Percentiles rank a stretch among this genome's conserved stretches.
These are phyloP conservation scores for Penicillium sp. DNA, from an alignment of 2,329 filamentous ascomycete genomes.

Conservation along the genomic window DNA sequence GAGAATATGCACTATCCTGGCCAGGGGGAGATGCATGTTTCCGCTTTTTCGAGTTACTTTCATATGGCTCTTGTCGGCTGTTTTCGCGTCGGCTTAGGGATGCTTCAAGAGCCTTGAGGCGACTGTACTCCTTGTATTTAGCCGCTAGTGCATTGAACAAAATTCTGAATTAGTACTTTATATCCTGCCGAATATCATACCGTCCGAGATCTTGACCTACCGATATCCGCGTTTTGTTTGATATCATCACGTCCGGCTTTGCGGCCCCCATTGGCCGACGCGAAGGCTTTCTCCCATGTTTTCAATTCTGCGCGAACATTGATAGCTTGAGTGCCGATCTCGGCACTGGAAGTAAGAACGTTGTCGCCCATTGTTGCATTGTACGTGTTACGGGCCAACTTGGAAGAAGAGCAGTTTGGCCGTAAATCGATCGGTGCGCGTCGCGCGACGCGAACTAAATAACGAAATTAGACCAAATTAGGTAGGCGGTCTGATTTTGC, in stretches of 20 bases:
- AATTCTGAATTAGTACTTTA: background rate
- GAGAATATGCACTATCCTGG: conserved; percentile 12
- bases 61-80: conserved; percentile 15
- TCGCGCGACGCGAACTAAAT: conserved; percentile 29
- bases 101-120: conserved; percentile 39
- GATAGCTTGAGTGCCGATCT: conserved; percentile 28
- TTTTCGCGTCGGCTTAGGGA: conserved; percentile 20
- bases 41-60: conserved; percentile 30
- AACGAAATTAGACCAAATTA: conserved; percentile 8
- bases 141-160: conserved; percentile 28
- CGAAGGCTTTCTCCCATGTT: conserved; percentile 48
- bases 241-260: conserved; percentile 49
- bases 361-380: conserved; percentile 31
- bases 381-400: background rate
- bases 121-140: conserved; percentile 50
- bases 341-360: conserved; percentile 21
- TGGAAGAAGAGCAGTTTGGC: conserved; percentile 1
- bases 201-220: conserved; percentile 25
- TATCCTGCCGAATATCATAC: background rate
- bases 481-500: background rate
- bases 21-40: conserved; percentile 32
- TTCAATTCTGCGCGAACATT: conserved; percentile 46
- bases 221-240: conserved; percentile 45
- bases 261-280: conserved; percentile 41
- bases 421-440: conserved; percentile 8